phyloP scores from a whole-genome alignment of 192 early-diverging fungal genomes.

The Podila minutissima region DNA sequence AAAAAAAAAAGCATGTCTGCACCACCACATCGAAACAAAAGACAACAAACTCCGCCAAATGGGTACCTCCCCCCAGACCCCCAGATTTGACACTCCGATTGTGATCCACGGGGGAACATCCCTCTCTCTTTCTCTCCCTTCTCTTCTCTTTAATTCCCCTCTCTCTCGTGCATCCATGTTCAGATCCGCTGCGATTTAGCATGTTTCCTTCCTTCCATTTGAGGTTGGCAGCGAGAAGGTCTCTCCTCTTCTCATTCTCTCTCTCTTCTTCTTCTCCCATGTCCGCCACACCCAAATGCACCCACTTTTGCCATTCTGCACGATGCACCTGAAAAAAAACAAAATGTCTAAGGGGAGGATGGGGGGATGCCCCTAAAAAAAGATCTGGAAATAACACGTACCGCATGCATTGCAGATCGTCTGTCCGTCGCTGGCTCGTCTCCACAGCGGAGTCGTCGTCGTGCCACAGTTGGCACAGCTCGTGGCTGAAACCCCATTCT shows the following conservation, averaged over 20 bases:
- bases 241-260: background rate
- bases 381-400: conserved; percentile 56
- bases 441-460: conserved; percentile 92
- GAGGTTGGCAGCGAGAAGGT: background rate
- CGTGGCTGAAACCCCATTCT: conserved; percentile 56
- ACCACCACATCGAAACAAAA: too few relatives aligned
- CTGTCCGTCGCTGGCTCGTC: conserved; percentile 85
- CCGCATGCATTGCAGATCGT: conserved; percentile 98
- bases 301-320: background rate
- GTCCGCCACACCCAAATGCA: too few relatives aligned
- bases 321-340: background rate
- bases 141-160: background rate
- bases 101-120: background rate
- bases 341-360: background rate
- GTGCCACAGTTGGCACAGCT: conserved; percentile 90
- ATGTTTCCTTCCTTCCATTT: background rate
- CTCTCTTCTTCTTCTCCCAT: background rate
- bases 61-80: too few relatives aligned
- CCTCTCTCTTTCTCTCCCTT: background rate
- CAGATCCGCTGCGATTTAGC: too few relatives aligned
- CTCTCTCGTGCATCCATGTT: too few relatives aligned
- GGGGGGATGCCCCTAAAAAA: background rate
- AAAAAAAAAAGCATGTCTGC: too few relatives aligned
- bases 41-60: conserved; percentile 1
- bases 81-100: background rate